Percentiles rank a stretch among this genome's conserved stretches.
Evolutionary conservation across 1,284 basidiomycete species (phyloP).

Genomic region (Malassezia globosa): DNA sequence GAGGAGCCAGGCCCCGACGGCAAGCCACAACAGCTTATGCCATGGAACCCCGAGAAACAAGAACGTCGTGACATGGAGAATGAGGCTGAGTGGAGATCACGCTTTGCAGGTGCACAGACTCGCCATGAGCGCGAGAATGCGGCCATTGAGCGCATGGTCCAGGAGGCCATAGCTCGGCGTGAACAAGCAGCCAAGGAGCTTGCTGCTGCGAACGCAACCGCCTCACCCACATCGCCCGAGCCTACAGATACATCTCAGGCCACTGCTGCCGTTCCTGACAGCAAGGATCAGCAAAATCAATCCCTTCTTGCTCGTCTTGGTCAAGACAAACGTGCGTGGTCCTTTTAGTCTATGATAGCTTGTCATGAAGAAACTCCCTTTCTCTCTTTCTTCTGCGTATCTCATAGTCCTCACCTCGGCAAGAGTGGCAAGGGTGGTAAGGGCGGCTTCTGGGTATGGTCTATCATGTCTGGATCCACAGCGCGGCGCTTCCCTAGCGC

Average conservation of each 20-base stretch:
- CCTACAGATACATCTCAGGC: not conserved
- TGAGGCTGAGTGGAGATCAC: constrained; percentile 8
- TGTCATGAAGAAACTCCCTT: too few relatives aligned
- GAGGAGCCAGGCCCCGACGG: constrained; percentile 22
- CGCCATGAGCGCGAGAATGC: constrained; percentile 11
- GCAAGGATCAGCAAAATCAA: too few relatives aligned
- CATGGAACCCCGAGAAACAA: constrained; percentile 14
- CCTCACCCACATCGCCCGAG: not conserved
- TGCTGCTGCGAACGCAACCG: not conserved
- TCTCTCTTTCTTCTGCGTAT: not conserved
- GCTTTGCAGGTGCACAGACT: constrained; percentile 5
- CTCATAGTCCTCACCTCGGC: not conserved
- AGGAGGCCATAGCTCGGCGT: constrained; percentile 2
- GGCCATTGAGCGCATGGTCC: constrained; percentile 12
- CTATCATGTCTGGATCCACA: constrained; percentile 1
- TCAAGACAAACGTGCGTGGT: constrained; percentile 14
- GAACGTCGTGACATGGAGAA: not conserved
- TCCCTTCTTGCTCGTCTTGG: constrained; percentile 6
- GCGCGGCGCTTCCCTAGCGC: constrained; percentile 18
- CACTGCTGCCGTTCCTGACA: too few relatives aligned
- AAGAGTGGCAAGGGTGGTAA: not conserved
- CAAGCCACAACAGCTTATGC: not conserved
- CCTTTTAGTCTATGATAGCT: constrained; percentile 2
- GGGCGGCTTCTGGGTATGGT: not conserved
- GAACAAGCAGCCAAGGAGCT: constrained; percentile 2